These are phyloP conservation scores for Raphanus raphanistrum DNA, from an alignment of 345 rosid genomes.

Conservation along the genomic window DNA sequence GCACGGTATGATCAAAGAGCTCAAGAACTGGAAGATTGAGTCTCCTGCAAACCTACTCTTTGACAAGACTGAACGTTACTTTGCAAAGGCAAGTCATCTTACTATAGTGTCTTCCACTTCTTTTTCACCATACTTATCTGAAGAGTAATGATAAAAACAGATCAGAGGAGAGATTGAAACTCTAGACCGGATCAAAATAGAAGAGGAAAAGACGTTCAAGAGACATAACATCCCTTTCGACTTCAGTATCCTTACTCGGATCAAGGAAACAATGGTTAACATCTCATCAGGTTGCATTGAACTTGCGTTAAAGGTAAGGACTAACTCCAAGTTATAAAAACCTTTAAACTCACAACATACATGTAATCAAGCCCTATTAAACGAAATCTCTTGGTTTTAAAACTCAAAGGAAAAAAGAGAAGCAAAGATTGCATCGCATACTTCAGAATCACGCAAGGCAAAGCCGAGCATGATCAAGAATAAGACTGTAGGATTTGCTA, in stretches of 20 bases:
- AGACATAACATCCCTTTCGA: slow-evolving; percentile 67
- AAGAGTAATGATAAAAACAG: slow-evolving; percentile 40
- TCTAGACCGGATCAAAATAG: slow-evolving; percentile 70
- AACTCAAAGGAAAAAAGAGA: slow-evolving; percentile 60
- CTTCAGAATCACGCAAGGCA: slow-evolving; percentile 9
- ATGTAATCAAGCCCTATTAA: background rate
- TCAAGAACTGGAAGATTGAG: slow-evolving; percentile 64
- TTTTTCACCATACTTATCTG: background rate
- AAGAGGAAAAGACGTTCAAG: slow-evolving; percentile 68
- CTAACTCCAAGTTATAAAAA: background rate
- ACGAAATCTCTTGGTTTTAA: background rate
- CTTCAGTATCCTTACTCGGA: slow-evolving; percentile 54
- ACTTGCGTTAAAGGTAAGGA: slow-evolving; percentile 61
- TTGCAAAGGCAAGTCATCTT: slow-evolving; percentile 60
- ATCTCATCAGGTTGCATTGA: slow-evolving; percentile 90
- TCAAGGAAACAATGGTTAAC: slow-evolving; percentile 81
- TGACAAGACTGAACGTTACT: slow-evolving; percentile 71
- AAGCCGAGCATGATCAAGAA: slow-evolving; percentile 34
- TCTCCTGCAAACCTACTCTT: slow-evolving; percentile 63
- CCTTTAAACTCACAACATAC: background rate
- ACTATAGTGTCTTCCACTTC: background rate
- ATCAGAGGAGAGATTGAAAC: slow-evolving; percentile 66
- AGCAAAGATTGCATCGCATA: slow-evolving; percentile 39
- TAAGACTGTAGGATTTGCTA: slow-evolving; percentile 32
- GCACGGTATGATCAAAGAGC: slow-evolving; percentile 50